These are phyloP conservation scores for Aureobasidium sp. DNA, from an alignment of 2,329 filamentous ascomycete genomes.

Conservation along the genomic window DNA sequence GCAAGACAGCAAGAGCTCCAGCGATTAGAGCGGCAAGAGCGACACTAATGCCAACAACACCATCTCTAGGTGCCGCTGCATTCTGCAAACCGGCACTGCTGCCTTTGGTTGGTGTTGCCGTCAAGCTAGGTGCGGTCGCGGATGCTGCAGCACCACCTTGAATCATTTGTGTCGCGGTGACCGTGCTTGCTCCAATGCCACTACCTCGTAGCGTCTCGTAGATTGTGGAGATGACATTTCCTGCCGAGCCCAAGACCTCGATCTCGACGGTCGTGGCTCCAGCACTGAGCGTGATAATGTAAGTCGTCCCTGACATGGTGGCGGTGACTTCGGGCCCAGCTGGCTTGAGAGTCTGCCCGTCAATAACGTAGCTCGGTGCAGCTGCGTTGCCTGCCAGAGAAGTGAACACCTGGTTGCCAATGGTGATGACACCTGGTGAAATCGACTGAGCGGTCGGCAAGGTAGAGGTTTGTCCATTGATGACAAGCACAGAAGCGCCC, in stretches of 20 bases:
- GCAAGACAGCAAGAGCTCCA: neutral
- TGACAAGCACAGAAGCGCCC: constrained; percentile 30
- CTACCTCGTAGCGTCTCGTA: constrained; percentile 22
- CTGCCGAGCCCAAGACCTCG: constrained; percentile 24
- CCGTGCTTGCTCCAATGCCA: neutral
- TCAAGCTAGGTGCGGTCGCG: neutral
- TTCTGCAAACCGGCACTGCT: constrained; percentile 2
- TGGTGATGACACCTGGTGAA: constrained; percentile 23
- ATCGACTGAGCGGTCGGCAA: constrained; percentile 15
- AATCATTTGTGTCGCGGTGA: neutral
- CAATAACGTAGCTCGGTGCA: constrained; percentile 28
- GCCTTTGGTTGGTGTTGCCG: neutral
- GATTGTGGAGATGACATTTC: constrained; percentile 22
- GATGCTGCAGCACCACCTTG: neutral
- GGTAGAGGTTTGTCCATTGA: constrained; percentile 24
- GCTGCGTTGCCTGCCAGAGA: constrained; percentile 20
- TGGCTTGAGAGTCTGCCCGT: constrained; percentile 30
- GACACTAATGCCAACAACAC: neutral
- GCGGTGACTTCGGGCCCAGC: constrained; percentile 24
- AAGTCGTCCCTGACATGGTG: constrained; percentile 20
- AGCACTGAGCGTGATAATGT: constrained; percentile 24
- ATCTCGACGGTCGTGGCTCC: constrained; percentile 30
- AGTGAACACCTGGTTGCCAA: constrained; percentile 23
- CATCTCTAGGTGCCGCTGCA: neutral
- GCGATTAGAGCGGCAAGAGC: neutral